Percentiles rank a stretch among this genome's conserved stretches.
Evolutionary conservation across 257 asterid species (phyloP).

Genomic region (Galeopsis tetrahit): DNA sequence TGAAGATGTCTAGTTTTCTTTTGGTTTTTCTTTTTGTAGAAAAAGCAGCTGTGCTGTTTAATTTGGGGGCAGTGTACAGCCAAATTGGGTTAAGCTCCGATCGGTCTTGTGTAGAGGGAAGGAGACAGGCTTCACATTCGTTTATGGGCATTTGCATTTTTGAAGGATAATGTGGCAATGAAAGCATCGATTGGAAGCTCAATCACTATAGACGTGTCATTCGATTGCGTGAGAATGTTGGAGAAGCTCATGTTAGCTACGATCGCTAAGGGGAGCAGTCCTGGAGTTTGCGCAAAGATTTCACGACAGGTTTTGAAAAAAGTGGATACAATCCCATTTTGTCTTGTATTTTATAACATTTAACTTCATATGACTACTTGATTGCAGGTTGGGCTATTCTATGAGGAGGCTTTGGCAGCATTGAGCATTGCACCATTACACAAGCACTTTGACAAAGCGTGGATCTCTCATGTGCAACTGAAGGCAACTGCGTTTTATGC

Average conservation of each 20-base stretch:
- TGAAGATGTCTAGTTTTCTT: neutral
- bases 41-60: constrained; percentile 91
- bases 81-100: constrained; percentile 86
- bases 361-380: neutral
- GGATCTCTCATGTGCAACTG: constrained; percentile 90
- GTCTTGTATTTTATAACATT: neutral
- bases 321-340: constrained; percentile 29
- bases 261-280: constrained; percentile 88
- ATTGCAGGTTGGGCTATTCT: constrained; percentile 76
- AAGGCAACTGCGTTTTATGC: constrained; percentile 87
- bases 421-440: constrained; percentile 66
- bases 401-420: constrained; percentile 85
- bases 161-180: constrained; percentile 80
- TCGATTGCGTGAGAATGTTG: constrained; percentile 85
- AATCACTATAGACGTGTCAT: constrained; percentile 75
- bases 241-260: constrained; percentile 95
- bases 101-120: constrained; percentile 91
- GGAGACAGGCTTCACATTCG: constrained; percentile 93
- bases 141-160: constrained; percentile 72
- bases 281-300: constrained; percentile 88
- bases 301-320: constrained; percentile 70
- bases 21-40: constrained; percentile 55
- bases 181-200: constrained; percentile 85
- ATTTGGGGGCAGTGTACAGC: constrained; percentile 91
- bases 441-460: constrained; percentile 87